Base-by-base conservation (phyloP, 2,329 filamentous ascomycete species). In the Cladophialophora bantiana region DNA sequence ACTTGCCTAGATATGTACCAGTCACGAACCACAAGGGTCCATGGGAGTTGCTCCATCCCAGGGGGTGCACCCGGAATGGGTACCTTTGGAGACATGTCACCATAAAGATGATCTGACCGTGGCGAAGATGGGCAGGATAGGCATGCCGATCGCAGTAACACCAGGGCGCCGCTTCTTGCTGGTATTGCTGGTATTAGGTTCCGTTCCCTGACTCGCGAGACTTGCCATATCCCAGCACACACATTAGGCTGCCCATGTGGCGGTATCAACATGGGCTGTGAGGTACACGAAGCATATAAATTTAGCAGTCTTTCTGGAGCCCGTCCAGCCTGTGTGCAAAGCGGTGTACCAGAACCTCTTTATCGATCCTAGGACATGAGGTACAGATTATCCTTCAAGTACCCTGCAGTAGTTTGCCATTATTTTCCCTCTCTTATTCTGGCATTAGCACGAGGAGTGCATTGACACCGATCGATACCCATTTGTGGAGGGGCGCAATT, bases 251-350 rank as follows among this genome's bases (percentile, higher is more conserved):
- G 13, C 13, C 59, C 45, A 61, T 61, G 48, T 42, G 40, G 58
- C 57, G 35, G 52, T 58, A 65, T 58, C 52, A 45, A 60, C 63
- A 65, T 34, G 40, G 57, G 35, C 57, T 35, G 34, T 64, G 54
- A 58, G 53, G 52, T 9, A 53, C n/a, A 62, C 50, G n/a, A 50
- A 54, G 36, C 15, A 38, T 36, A 65, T 42, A 65, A 65, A 65
- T 20, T 65, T 65, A 61, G 52, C 52, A 57, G 26, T 26, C n/a
- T 15, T 26, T 32, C 26, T 35, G 48, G 35, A 54, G 35, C 5
- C 31, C 18, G 34, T 34, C 35, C 7, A 42, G 20, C 31, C 32
- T 10, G 9, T 26, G 45, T 13, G 26, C 45, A 32, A 50, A 42
- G 57, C 18, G 57, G 40, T 59, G 57, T 59, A 59, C 18, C 26